Base-by-base conservation (phyloP, 2,329 filamentous ascomycete genomes). In the Thermomyces lanuginosus region DNA sequence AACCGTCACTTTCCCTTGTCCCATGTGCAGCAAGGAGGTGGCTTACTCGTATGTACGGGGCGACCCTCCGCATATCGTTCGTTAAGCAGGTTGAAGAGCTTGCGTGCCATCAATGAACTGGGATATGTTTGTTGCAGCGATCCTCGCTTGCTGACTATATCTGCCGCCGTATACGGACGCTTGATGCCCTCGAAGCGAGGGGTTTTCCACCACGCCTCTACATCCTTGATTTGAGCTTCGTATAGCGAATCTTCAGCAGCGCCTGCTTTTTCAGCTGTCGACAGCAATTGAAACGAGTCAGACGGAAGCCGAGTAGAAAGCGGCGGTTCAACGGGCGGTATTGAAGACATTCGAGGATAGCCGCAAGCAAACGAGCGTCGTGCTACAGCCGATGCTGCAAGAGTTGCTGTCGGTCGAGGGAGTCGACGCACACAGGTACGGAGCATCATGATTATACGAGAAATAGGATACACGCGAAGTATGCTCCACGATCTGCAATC, bases 141-240 rank as follows among this genome's bases (percentile, higher is more conserved):
- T 6, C 89, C 89, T 35, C 89, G 69, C 62, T 95, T 95, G 54
- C 77, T 83, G 35, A 92, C 86, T 4, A 98, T 77, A 57, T 92
- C 84, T 42, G 76, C 79, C 1, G 83, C 79, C 10, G 76, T 77
- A 52, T 95, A 98, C 7, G 86, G 83, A 23, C 89, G 69, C 61
- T 78, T 89, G 61, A 95, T 93, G 33, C 80, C 86, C 38, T 76
- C 68, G 50, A 73, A 98, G 30, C 89, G 73, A 5, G 81, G 75
- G 21, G 75, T 76, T 11, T 69, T 66, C 86, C 86, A 98, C 89
- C 86, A 95, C 15, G 75, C 67, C 51, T 84, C 72, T 8, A 95
- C 82, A 42, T 89, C 76, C 43, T 76, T 67, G 27, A 95, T 63
- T 49, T 93, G 81, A 36, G 78, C 69, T 21, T 84, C 71, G 51